Conservation (phyloP, 2,329 filamentous ascomycete species). For the Curvularia verruculosa region DNA sequence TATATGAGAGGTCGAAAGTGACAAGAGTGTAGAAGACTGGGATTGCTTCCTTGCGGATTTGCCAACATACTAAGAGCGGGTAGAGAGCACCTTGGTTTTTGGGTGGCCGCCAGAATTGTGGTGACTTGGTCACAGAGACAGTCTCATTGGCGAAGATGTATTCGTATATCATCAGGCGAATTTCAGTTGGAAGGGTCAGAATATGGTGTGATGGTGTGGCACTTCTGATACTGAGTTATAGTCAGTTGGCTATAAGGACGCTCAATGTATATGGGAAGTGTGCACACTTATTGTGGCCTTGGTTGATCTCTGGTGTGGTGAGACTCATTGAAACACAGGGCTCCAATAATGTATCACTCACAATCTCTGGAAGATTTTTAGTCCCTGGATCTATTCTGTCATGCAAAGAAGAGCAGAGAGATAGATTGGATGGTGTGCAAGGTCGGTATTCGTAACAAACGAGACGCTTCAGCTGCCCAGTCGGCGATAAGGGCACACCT, state of each 20-base stretch:
- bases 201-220: background rate
- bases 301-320: background rate
- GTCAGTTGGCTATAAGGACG: background rate
- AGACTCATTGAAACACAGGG: background rate
- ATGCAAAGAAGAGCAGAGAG: background rate
- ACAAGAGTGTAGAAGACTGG: slow-evolving; percentile 8
- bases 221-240: background rate
- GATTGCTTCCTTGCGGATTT: slow-evolving; percentile 2
- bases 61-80: slow-evolving; percentile 7
- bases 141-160: slow-evolving; percentile 7
- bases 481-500: slow-evolving; percentile 11
- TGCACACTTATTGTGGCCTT: background rate
- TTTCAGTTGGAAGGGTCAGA: slow-evolving; percentile 7
- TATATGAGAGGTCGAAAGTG: slow-evolving; percentile 8
- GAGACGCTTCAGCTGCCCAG: background rate
- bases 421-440: background rate
- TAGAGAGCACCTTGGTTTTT: slow-evolving; percentile 4
- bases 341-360: background rate
- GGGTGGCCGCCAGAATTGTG: background rate
- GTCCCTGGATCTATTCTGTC: background rate
- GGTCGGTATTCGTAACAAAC: background rate
- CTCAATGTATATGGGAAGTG: background rate
- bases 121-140: background rate
- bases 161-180: slow-evolving; percentile 15
- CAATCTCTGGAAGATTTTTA: background rate